Conservation (phyloP, 129 eudicot genomes). For the Dittrichia graveolens region DNA sequence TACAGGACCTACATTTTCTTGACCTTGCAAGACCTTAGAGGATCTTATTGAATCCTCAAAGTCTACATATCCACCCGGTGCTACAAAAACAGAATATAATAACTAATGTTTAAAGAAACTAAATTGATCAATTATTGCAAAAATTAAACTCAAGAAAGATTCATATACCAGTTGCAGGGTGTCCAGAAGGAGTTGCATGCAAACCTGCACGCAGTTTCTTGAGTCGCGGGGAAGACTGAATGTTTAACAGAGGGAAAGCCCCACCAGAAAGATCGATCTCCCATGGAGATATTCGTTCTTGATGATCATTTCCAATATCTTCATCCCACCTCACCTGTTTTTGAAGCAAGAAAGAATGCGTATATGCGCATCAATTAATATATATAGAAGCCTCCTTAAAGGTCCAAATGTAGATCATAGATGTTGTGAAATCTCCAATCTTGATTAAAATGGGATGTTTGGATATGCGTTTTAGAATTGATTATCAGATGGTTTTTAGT, state of each 20-base stretch:
- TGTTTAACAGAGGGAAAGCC: slow-evolving; percentile 59
- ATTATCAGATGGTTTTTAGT: neutral
- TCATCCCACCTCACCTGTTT: slow-evolving; percentile 97
- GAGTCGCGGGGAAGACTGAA: slow-evolving; percentile 77
- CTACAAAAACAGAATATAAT: slow-evolving; percentile 39
- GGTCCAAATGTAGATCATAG: neutral
- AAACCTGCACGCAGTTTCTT: slow-evolving; percentile 74
- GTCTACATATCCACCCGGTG: slow-evolving; percentile 71
- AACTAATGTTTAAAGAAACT: neutral
- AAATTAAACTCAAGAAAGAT: neutral
- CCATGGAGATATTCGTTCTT: slow-evolving; percentile 93
- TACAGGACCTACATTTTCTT: slow-evolving; percentile 82
- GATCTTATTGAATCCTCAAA: slow-evolving; percentile 85
- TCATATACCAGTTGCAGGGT: slow-evolving; percentile 48
- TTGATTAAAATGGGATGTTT: neutral
- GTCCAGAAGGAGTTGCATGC: slow-evolving; percentile 55
- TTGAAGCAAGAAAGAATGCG: slow-evolving; percentile 14
- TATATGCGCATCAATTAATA: neutral
- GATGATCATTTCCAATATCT: slow-evolving; percentile 59
- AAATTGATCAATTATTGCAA: neutral
- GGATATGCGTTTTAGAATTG: neutral
- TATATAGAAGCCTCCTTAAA: neutral
- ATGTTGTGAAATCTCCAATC: too few relatives aligned
- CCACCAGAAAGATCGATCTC: slow-evolving; percentile 77
- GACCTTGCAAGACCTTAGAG: slow-evolving; percentile 99